Evolutionary conservation across 106 monocot species (phyloP), one percentile per base, ranked within the genome.

Genomic region (Allium cepa): DNA sequence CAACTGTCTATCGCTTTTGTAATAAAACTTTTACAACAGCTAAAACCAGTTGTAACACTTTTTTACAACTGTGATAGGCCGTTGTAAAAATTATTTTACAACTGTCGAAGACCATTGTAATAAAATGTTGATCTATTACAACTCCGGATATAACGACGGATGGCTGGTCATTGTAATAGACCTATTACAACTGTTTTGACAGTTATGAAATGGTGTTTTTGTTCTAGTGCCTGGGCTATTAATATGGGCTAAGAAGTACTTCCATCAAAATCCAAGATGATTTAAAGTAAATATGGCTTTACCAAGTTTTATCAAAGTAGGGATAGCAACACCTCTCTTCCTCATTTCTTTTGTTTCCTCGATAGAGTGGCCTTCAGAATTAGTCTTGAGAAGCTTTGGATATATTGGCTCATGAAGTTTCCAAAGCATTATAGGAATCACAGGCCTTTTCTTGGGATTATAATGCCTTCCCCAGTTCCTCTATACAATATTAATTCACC

Each of bases 341-440:
- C 93, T 89, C 87, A 93, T 93, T 57, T 90, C 87, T 66, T 93
- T 93, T 47, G 99, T 99, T 79, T 93, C 90, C 71, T 93, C 87
- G 50, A 99, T 62, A 7, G 84, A 82, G 16, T 90, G 71, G 8
- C 87, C 92, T 62, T 93, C 93, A 68, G 92, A 83, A 15, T 73
- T 76, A 26, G 99, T 99, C 74, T 81, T 99, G 62, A 93, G 81
- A 75, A 99, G 77, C 60, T 86, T 87, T 46, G 93, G 99, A 69
- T 99, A 99, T 47, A 99, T 59, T 59, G 93, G 99, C 71, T 99
- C 99, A 52, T 75, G 87, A 60, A 92, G 99, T 73, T 93, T 93
- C 99, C 99, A 99, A 65, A 99, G 71, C 99, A 99, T 99, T 62
- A 99, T 59, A 47, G 97, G 97, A 78, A 99, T 81, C 26, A 72